Evolutionary conservation across 805 yeast species (phyloP), one percentile per base, ranked within the genome.

Genomic region (Candida wancherniae): DNA sequence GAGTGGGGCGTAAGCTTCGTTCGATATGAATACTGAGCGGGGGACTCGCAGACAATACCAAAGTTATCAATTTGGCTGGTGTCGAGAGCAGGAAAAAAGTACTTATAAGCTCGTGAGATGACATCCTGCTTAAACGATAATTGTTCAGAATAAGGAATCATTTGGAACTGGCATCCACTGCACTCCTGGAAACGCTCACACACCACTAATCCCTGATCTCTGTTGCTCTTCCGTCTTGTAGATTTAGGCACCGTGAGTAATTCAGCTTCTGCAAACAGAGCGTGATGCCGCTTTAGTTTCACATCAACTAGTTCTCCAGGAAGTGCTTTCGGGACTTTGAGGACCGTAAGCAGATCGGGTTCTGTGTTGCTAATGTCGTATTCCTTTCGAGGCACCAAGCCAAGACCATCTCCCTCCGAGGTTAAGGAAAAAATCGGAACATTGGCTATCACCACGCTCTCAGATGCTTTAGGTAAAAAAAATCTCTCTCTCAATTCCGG

Each of bases 1-100:
- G 50, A 56, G 36, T 65, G 71, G 4, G 71, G 71, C 1, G 70
- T 65, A 11, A 66, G 38, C 29, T 66, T 66, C 3, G 67, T 57
- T 31, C 71, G 39, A 37, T 66, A 66, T 7, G 54, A 48, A 30
- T 51, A 61, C 36, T 63, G 61, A 45, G 53, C 41, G 3, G 70
- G 69, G 2, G 68, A 60, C 9, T 51, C 58, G 5, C 45, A 31
- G 4, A 61, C 60, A 1, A 18, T 10, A 2, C 64, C 64, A 31
- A 62, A 46, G 7, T 26, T 33, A 15, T 28, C 25, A 3, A 35
- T 29, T 3, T 31, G 23, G 11, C 19, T 14, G 3, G 19, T 19
- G 15, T 27, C 23, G 3, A 34, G 40, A 3, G 38, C 46, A 1
- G 70, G 69, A 33, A 47, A 52, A 37, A 61, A 62, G 36, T 40